Evolutionary conservation across 176 grass and related monocot species (phyloP).

Genomic region (Lolium rigidum): DNA sequence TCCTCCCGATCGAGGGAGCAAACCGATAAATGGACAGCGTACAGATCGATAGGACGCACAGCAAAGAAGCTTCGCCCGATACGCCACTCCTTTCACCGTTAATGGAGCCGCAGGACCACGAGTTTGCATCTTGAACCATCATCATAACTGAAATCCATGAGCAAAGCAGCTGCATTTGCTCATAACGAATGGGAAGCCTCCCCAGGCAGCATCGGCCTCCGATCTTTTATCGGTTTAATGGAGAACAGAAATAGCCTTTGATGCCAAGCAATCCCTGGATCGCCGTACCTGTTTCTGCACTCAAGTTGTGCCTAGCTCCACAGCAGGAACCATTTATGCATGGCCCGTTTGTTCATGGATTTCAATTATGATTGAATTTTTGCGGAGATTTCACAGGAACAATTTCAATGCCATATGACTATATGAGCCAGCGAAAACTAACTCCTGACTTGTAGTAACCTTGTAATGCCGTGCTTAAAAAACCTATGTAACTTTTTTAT

Average conservation of each 20-base stretch:
- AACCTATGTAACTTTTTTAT: too few species aligned
- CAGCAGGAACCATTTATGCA: not conserved
- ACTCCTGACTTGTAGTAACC: too few species aligned
- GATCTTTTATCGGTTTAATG: not conserved
- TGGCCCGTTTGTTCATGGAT: too few species aligned
- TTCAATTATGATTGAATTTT: too few species aligned
- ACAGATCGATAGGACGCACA: not conserved
- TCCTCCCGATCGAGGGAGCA: not conserved
- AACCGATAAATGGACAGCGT: constrained; percentile 24
- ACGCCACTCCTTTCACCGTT: not conserved
- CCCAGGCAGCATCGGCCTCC: not conserved
- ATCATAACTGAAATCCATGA: not conserved
- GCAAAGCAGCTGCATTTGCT: too few species aligned
- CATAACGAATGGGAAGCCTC: not conserved
- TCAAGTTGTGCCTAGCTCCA: too few species aligned
- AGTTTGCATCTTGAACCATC: not conserved
- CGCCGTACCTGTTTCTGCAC: not conserved
- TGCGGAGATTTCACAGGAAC: not conserved
- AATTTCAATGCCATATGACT: not conserved
- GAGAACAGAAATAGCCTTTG: not conserved
- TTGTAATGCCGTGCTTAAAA: too few species aligned
- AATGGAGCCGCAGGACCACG: not conserved
- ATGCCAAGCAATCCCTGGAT: constrained; percentile 14
- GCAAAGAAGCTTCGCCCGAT: constrained; percentile 34
- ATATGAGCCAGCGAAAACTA: not conserved